Percentiles rank a stretch among this genome's conserved stretches.
These are phyloP conservation scores for Lachancea mirantina DNA, from an alignment of 805 yeast species.

Conservation along the genomic window DNA sequence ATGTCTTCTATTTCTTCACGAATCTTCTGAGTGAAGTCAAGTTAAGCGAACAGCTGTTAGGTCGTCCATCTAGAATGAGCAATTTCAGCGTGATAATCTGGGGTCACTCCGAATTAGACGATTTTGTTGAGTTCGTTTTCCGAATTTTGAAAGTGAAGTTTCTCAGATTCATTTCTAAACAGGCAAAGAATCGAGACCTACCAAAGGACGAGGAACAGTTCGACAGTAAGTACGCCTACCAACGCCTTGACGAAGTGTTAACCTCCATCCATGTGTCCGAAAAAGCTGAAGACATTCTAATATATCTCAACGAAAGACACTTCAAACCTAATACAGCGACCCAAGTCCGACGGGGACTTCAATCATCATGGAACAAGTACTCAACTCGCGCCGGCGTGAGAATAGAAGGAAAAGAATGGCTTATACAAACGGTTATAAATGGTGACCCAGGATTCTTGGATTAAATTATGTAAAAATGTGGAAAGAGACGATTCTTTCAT, in stretches of 20 bases:
- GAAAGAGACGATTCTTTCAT: too few species aligned
- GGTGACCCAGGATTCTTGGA: conserved; percentile 15
- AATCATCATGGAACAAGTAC: too few species aligned
- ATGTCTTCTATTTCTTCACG: conserved; percentile 38
- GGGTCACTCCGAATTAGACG: conserved; percentile 24
- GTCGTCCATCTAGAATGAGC: conserved; percentile 20
- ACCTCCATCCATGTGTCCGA: too few species aligned
- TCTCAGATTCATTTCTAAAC: too few species aligned
- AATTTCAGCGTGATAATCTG: conserved; percentile 32
- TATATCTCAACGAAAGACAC: conserved; percentile 18
- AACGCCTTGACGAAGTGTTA: too few species aligned
- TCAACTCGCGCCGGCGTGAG: too few species aligned
- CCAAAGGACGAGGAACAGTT: too few species aligned
- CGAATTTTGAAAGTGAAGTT: conserved; percentile 18
- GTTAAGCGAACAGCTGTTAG: conserved; percentile 36
- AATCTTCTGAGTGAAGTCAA: conserved; percentile 30
- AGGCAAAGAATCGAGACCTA: too few species aligned
- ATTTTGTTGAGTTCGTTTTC: conserved; percentile 22
- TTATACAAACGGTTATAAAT: conserved; percentile 27
- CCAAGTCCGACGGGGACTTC: too few species aligned
- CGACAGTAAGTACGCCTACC: too few species aligned
- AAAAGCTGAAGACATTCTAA: too few species aligned
- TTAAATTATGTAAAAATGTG: too few species aligned
- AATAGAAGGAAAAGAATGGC: conserved; percentile 31
- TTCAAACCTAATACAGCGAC: conserved; percentile 7